These are phyloP conservation scores for Endocalyx cinctus DNA, from an alignment of 2,329 filamentous ascomycete species.

Conservation along the genomic window DNA sequence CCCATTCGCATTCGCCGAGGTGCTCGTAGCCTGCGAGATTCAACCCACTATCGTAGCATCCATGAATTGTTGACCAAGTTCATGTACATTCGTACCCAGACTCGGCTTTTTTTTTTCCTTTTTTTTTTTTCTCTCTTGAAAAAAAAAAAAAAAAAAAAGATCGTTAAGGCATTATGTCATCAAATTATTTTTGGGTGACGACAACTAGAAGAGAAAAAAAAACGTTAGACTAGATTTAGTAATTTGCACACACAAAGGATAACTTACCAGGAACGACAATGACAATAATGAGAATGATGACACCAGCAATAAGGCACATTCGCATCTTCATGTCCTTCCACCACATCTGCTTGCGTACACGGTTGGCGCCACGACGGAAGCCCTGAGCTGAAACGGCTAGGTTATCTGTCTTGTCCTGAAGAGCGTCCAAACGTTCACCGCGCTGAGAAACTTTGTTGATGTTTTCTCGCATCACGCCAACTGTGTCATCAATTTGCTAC, in stretches of 20 bases:
- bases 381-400: slow-evolving; percentile 88
- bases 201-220: slow-evolving; percentile 31
- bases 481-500: slow-evolving; percentile 96
- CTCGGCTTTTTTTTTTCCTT: not conserved
- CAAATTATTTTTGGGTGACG: slow-evolving; percentile 22
- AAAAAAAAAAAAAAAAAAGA: too few relatives aligned
- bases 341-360: slow-evolving; percentile 98
- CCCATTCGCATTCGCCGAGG: slow-evolving; percentile 5
- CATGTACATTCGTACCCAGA: slow-evolving; percentile 15
- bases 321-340: slow-evolving; percentile 99
- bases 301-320: slow-evolving; percentile 87
- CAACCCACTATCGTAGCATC: slow-evolving; percentile 23
- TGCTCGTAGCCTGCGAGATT: slow-evolving; percentile 25
- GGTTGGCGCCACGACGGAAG: slow-evolving; percentile 93
- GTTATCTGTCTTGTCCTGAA: slow-evolving; percentile 65
- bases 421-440: slow-evolving; percentile 47
- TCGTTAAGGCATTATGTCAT: too few relatives aligned
- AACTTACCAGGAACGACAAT: slow-evolving; percentile 90
- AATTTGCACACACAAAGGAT: not conserved
- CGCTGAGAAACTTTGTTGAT: slow-evolving; percentile 95
- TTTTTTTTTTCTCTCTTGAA: too few relatives aligned
- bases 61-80: slow-evolving; percentile 4
- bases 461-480: slow-evolving; percentile 94
- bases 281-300: slow-evolving; percentile 85
- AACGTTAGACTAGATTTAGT: slow-evolving; percentile 3